Conservation (phyloP, 495 filamentous ascomycete genomes). For the Talaromyces nanjingensis region DNA sequence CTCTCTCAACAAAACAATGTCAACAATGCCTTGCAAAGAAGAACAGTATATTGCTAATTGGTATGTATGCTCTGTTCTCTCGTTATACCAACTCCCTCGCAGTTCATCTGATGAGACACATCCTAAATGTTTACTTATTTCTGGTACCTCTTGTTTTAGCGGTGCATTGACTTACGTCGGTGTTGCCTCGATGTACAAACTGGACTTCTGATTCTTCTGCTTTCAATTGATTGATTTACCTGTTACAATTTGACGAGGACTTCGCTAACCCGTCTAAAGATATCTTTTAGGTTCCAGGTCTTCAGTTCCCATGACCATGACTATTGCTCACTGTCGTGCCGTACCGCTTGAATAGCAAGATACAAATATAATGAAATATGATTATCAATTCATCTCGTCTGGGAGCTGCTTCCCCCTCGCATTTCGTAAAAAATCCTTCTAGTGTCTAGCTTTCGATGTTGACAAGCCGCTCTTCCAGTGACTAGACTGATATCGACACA, state of each 20-base stretch:
- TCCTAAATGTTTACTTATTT: slow-evolving; percentile 40
- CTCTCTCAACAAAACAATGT: slow-evolving; percentile 15
- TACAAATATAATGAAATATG: neutral
- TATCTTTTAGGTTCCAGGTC: slow-evolving; percentile 4
- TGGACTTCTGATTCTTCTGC: slow-evolving; percentile 48
- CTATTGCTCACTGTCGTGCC: neutral
- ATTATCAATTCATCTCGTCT: neutral
- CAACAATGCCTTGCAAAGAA: neutral
- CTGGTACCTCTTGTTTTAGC: slow-evolving; percentile 63
- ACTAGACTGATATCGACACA: neutral
- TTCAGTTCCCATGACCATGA: neutral
- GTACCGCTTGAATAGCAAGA: neutral
- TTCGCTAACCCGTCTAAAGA: slow-evolving; percentile 2
- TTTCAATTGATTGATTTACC: slow-evolving; percentile 3
- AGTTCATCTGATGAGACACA: slow-evolving; percentile 41
- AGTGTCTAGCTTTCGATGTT: neutral
- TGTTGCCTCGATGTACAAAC: slow-evolving; percentile 49
- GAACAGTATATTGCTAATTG: slow-evolving; percentile 12
- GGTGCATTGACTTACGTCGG: slow-evolving; percentile 27
- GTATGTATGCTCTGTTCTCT: slow-evolving; percentile 20
- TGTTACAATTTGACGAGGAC: neutral
- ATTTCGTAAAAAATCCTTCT: neutral
- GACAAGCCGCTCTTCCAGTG: neutral
- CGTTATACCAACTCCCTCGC: slow-evolving; percentile 4
- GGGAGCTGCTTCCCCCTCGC: too few relatives aligned